phyloP scores from a whole-genome alignment of 2,329 filamentous ascomycete genomes.

The Nannizzia gypsea region DNA sequence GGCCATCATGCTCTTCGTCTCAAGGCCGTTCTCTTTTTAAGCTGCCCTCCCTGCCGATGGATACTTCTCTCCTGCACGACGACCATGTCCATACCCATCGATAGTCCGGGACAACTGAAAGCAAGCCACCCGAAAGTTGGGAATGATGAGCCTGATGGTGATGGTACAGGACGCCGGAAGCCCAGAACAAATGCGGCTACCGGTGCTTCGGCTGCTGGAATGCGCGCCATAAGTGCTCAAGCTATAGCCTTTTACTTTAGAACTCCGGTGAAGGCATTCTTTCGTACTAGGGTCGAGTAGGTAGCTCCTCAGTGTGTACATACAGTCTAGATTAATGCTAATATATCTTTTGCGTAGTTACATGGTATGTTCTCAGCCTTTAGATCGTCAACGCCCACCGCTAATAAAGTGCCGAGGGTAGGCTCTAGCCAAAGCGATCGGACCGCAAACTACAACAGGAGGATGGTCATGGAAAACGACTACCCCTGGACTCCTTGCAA shows the following conservation, averaged over 20 bases:
- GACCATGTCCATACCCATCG: slow-evolving; percentile 12
- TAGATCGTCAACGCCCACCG: neutral
- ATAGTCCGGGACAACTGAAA: slow-evolving; percentile 9
- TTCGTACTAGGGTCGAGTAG: slow-evolving; percentile 80
- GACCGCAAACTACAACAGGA: slow-evolving; percentile 36
- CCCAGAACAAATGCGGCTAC: slow-evolving; percentile 50
- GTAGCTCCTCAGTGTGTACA: slow-evolving; percentile 20
- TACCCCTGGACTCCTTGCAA: slow-evolving; percentile 48
- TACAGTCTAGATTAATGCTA: neutral
- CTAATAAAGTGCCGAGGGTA: slow-evolving; percentile 20
- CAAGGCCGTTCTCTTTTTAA: neutral
- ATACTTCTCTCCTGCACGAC: neutral
- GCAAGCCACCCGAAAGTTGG: slow-evolving; percentile 6
- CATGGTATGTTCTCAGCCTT: slow-evolving; percentile 32
- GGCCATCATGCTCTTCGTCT: neutral
- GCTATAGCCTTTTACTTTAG: slow-evolving; percentile 84
- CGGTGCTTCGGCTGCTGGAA: slow-evolving; percentile 73
- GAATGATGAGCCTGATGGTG: slow-evolving; percentile 12
- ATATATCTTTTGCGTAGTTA: slow-evolving; percentile 29
- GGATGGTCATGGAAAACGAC: slow-evolving; percentile 51
- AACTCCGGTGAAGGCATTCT: slow-evolving; percentile 84
- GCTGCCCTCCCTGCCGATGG: neutral
- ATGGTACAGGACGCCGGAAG: slow-evolving; percentile 26
- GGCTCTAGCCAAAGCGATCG: slow-evolving; percentile 53
- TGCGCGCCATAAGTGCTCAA: slow-evolving; percentile 72